Base-by-base conservation (phyloP, 1,284 basidiomycete genomes). In the Melampsora larici-populina region DNA sequence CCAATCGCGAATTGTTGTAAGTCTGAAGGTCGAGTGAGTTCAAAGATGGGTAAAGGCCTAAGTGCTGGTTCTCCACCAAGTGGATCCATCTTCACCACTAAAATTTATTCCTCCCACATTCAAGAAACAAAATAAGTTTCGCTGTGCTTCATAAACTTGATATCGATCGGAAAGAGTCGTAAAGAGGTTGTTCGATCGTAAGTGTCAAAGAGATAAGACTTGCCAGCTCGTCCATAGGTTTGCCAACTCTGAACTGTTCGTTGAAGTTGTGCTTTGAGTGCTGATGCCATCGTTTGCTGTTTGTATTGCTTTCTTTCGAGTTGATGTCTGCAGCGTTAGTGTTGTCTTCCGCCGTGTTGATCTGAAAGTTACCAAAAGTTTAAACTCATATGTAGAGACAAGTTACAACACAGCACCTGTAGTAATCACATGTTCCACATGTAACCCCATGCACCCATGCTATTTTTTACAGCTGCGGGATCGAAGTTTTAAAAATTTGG, bases 1-100 rank as follows among this genome's bases (percentile, higher is more conserved):
- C 93, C 93, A 0, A 88, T 88, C 0, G 89, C 90, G 79, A 89
- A 89, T 36, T 87, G 86, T n/a, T 86, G 80, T 55, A 92, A 81
- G 79, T 90, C 88, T 7, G 51, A 58, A 36, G 65, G 64, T 31
- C 64, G 18, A 49, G n/a, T 60, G 33, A 76, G 51, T 46, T 76
- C 73, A 58, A 76, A 76, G 8, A 74, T 74, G 13, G 73, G 73
- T 55, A 68, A 62, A 18, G 73, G 64, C 51, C 65, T 67, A 3
- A 64, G 64, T 15, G 21, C 55, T 2, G 65, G 64, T n/a, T 76
- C 65, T 13, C 65, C 73, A 18, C 73, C 73, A 18, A 76, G 40
- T 29, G 73, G 73, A 43, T 76, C 73, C 73, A 76, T 76, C 29
- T 33, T 36, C 1, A 69, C 65, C 65, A 68, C 73, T 76, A 29